Conservation (phyloP, 2,329 filamentous ascomycete genomes). For the Ilyonectria robusta region DNA sequence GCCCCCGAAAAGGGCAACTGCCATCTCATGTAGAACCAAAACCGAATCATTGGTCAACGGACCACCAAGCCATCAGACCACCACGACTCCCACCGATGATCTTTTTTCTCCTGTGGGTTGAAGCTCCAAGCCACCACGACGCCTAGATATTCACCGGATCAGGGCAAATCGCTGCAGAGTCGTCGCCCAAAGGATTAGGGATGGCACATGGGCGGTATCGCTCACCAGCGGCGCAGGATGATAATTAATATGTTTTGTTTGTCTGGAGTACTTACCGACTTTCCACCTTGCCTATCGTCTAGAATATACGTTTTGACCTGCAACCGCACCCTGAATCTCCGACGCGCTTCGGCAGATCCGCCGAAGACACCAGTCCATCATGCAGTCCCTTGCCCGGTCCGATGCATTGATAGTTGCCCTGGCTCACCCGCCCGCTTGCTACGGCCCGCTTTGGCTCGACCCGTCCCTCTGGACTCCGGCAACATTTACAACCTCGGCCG, state of each 20-base stretch:
- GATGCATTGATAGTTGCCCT: not conserved
- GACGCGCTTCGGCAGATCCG: constrained; percentile 4
- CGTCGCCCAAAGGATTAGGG: constrained; percentile 3
- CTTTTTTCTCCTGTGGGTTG: not conserved
- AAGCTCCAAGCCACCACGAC: constrained; percentile 4
- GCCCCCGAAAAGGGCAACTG: constrained; percentile 87
- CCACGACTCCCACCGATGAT: not conserved
- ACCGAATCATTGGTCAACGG: not conserved
- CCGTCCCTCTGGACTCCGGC: not conserved
- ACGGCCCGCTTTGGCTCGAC: not conserved
- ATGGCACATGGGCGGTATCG: constrained; percentile 16
- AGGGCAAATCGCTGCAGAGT: constrained; percentile 9
- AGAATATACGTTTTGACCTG: constrained; percentile 26
- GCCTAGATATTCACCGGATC: constrained; percentile 5
- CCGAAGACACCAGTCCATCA: not conserved
- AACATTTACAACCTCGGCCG: constrained; percentile 5
- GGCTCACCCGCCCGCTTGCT: not conserved
- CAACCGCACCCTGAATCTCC: not conserved
- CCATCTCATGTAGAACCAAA: constrained; percentile 77
- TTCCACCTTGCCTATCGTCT: constrained; percentile 12
- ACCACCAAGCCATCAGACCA: constrained; percentile 1
- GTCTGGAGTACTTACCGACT: constrained; percentile 22
- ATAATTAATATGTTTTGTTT: constrained; percentile 23
- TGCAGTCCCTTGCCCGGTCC: not conserved
- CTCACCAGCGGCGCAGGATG: constrained; percentile 22